A percentile compares a stretch with the other conserved stretches of the same genome.
phyloP scores from a whole-genome alignment of 2,329 filamentous ascomycete genomes.

The Epichloe sp. region DNA sequence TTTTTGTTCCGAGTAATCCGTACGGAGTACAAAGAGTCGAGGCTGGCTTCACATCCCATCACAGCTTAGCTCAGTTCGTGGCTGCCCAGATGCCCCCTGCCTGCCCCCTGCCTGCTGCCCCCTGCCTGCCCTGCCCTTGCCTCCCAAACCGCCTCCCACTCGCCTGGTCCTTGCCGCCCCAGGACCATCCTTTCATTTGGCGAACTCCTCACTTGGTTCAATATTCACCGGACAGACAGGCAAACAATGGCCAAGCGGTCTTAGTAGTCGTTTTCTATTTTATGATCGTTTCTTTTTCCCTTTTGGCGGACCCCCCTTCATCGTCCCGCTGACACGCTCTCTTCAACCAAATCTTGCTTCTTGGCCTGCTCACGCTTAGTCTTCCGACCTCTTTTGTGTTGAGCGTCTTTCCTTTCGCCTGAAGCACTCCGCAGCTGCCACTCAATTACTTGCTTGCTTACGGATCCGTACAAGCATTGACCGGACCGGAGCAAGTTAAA shows the following conservation, averaged over 20 bases:
- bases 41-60: too few species aligned
- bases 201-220: not conserved
- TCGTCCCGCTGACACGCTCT: not conserved
- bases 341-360: not conserved
- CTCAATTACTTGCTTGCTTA: not conserved
- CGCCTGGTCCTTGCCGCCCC: not conserved
- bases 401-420: too few species aligned
- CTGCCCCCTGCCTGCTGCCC: not conserved
- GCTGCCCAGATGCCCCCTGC: too few species aligned
- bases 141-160: too few species aligned
- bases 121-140: not conserved
- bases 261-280: not conserved
- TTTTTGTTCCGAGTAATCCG: too few species aligned
- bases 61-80: too few species aligned
- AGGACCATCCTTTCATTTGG: not conserved
- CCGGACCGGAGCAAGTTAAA: not conserved
- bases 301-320: not conserved
- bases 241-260: not conserved
- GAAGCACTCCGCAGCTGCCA: not conserved
- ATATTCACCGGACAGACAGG: not conserved
- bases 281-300: not conserved
- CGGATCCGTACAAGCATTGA: not conserved
- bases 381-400: too few species aligned
- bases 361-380: too few species aligned
- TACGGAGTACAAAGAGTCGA: too few species aligned